Base-by-base conservation (phyloP, 805 yeast genomes). In the Metschnikowia cerradonensis region DNA sequence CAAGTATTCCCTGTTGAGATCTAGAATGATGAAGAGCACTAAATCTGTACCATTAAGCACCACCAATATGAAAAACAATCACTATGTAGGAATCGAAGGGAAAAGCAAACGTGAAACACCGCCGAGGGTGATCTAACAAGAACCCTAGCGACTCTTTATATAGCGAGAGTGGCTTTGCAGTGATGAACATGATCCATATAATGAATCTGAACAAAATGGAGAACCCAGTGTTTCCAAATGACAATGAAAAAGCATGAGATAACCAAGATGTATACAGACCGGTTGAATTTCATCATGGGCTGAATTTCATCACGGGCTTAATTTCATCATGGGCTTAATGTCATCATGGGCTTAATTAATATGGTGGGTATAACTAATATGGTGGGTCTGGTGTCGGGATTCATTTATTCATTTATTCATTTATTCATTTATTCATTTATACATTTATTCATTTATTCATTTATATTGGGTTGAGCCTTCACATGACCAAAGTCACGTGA, bases 51-150 rank as follows among this genome's bases (percentile, higher is more conserved):
- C 79, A 64, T 92, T 92, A 57, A 94, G 68, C 1, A 77, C 76
- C 14, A 90, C 76, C 53, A 94, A 73, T 17, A 91, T 88, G 50
- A 82, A 75, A 47, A 90, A 75, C 41, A 94, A 74, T 96, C 97
- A 90, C 96, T 96, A 90, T 0, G 99, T 92, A 2, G 98, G 96
- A 1, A 84, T 83, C 3, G 92, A 80, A 0, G 99, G 99, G 60
- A 94, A 94, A 50, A 94, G 72, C 52, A 94, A 94, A 70, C 3
- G 98, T 90, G 63, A 92, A 94, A 65, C 99, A 94, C 61, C 99
- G 86, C 63, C 99, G 83, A 1, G 99, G 99, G 66, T 94, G 99
- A 55, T 91, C 97, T 38, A 94, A 73, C 52, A 94, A 67, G 59
- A 94, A 94, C 0, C 89, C 91, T 14, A 91, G 69, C 5, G 96